Evolutionary conservation across 371 early-diverging fungal genomes (phyloP).

Genomic region (Mucor saturninus): DNA sequence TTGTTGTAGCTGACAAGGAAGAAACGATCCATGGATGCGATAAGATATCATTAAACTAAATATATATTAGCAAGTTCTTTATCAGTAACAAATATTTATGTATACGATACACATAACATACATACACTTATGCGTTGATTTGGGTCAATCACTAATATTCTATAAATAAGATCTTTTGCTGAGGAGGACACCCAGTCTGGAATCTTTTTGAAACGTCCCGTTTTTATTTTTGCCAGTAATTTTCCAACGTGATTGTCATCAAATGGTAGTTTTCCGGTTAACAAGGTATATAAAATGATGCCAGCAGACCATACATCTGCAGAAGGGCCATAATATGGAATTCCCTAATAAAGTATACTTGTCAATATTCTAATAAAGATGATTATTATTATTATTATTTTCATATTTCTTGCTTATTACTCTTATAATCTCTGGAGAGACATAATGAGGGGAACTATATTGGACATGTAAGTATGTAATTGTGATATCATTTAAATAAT

Average conservation of each 20-base stretch:
- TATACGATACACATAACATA: slow-evolving; percentile 5
- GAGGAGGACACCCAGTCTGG: slow-evolving; percentile 63
- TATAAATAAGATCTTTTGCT: slow-evolving; percentile 60
- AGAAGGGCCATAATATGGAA: slow-evolving; percentile 73
- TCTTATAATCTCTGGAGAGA: slow-evolving; percentile 88
- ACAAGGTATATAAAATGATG: slow-evolving; percentile 70
- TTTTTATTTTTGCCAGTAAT: slow-evolving; percentile 65
- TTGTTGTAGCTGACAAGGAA: neutral
- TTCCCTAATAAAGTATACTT: slow-evolving; percentile 77
- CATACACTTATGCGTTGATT: slow-evolving; percentile 46
- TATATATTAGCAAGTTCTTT: neutral
- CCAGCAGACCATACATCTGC: slow-evolving; percentile 83
- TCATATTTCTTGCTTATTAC: slow-evolving; percentile 25
- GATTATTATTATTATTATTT: neutral
- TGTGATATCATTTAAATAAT: slow-evolving; percentile 44
- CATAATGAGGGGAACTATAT: slow-evolving; percentile 86
- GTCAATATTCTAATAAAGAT: slow-evolving; percentile 48
- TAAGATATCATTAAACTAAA: slow-evolving; percentile 39
- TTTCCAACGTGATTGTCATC: slow-evolving; percentile 77
- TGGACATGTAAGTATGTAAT: slow-evolving; percentile 26
- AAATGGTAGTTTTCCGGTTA: slow-evolving; percentile 79
- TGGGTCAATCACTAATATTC: slow-evolving; percentile 41
- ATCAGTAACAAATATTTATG: neutral
- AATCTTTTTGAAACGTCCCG: slow-evolving; percentile 44
- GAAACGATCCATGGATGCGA: slow-evolving; percentile 42